Evolutionary conservation across 495 filamentous ascomycete species (phyloP).

Genomic region (Xylaria venustula): DNA sequence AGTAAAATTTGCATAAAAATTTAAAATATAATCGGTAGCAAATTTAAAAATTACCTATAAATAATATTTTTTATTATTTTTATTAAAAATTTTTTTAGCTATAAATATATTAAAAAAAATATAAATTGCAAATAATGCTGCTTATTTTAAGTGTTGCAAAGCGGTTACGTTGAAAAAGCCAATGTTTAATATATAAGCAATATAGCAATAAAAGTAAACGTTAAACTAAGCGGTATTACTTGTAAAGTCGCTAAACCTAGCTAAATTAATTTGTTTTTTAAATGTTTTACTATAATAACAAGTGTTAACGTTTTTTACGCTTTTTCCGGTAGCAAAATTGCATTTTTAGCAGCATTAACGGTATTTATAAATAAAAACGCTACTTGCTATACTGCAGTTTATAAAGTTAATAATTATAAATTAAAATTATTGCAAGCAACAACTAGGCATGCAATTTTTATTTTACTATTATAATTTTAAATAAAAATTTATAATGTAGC

Average conservation of each 20-base stretch:
- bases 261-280: constrained; percentile 37
- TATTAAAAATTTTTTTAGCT: constrained; percentile 61
- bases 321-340: constrained; percentile 53
- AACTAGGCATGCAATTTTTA: constrained; percentile 65
- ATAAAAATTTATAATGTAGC: constrained; percentile 41
- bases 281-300: constrained; percentile 65
- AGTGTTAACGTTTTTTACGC: constrained; percentile 89
- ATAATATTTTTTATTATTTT: constrained; percentile 72
- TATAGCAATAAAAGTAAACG: constrained; percentile 90
- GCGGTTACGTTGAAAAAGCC: constrained; percentile 56
- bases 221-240: constrained; percentile 87
- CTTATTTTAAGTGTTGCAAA: constrained; percentile 69
- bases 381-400: constrained; percentile 70
- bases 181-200: constrained; percentile 81
- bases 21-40: constrained; percentile 14
- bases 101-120: constrained; percentile 77
- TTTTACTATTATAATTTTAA: constrained; percentile 63
- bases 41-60: constrained; percentile 41
- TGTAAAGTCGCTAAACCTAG: constrained; percentile 23
- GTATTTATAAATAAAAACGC: constrained; percentile 70
- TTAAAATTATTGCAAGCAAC: constrained; percentile 67
- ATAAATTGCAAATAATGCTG: constrained; percentile 81
- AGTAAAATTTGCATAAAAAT: constrained; percentile 22
- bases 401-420: constrained; percentile 73
- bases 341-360: constrained; percentile 83